A percentile compares a stretch with the other conserved stretches of the same genome.
Conservation (phyloP, 2,329 filamentous ascomycete genomes). For the Epichloe bromicola region DNA sequence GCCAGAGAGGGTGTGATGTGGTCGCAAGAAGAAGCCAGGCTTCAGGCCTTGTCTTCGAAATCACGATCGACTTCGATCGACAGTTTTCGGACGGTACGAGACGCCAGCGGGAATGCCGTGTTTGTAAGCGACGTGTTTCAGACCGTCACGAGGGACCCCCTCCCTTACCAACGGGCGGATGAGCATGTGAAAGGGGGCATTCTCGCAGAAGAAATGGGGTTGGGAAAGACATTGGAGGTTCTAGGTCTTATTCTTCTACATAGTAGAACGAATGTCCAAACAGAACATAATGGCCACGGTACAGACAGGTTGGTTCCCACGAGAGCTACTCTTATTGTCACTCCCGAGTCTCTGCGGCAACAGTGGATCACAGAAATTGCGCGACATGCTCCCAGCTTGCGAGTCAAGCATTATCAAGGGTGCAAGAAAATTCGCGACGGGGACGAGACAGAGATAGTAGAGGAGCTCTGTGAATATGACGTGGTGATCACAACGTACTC, state of each 20-base stretch:
- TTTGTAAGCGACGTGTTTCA: slow-evolving; percentile 53
- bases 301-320: slow-evolving; percentile 32
- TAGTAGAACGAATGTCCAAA: slow-evolving; percentile 7
- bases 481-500: slow-evolving; percentile 53
- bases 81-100: slow-evolving; percentile 21
- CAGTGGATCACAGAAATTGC: slow-evolving; percentile 51
- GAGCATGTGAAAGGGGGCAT: slow-evolving; percentile 45
- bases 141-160: slow-evolving; percentile 37
- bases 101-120: slow-evolving; percentile 24
- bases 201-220: slow-evolving; percentile 69
- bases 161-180: slow-evolving; percentile 29
- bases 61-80: slow-evolving; percentile 6
- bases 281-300: slow-evolving; percentile 17
- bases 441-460: slow-evolving; percentile 27
- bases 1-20: slow-evolving; percentile 49
- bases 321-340: slow-evolving; percentile 48
- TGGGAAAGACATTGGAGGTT: slow-evolving; percentile 69
- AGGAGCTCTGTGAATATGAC: slow-evolving; percentile 37
- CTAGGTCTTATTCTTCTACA: slow-evolving; percentile 58
- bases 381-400: slow-evolving; percentile 43
- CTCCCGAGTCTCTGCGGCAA: slow-evolving; percentile 39
- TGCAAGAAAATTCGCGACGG: slow-evolving; percentile 22
- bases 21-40: slow-evolving; percentile 11
- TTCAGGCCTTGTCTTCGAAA: slow-evolving; percentile 10
- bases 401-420: slow-evolving; percentile 44